Conservation (phyloP, 371 early-diverging fungal species). For the Choanephora cucurbitarum region DNA sequence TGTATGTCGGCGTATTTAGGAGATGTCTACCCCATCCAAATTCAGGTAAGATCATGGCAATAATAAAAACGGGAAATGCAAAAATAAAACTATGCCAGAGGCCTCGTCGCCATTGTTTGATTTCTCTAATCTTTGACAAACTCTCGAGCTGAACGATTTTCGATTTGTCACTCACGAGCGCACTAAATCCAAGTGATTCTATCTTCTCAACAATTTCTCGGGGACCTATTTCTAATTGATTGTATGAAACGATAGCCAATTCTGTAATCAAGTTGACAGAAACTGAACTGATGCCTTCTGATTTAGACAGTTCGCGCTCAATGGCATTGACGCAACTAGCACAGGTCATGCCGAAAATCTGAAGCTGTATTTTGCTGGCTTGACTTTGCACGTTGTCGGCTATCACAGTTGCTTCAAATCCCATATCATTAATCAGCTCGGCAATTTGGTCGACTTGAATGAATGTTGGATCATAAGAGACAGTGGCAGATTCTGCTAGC, state of each 20-base stretch:
- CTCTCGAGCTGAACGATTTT: conserved; percentile 87
- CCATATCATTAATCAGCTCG: conserved; percentile 71
- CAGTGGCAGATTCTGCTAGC: conserved; percentile 76
- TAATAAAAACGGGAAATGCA: conserved; percentile 81
- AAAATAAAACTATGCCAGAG: conserved; percentile 66
- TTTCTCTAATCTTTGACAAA: conserved; percentile 84
- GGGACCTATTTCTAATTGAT: conserved; percentile 64
- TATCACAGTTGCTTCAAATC: conserved; percentile 76
- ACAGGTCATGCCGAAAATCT: conserved; percentile 93
- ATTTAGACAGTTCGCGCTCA: conserved; percentile 62
- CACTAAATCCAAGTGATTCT: conserved; percentile 86
- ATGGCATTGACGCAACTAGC: conserved; percentile 79
- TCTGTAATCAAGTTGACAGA: conserved; percentile 80
- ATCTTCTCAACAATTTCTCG: conserved; percentile 81
- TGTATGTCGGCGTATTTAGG: conserved; percentile 45
- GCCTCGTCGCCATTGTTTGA: conserved; percentile 76
- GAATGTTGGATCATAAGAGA: conserved; percentile 3
- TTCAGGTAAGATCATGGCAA: conserved; percentile 85
- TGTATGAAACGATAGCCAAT: conserved; percentile 69
- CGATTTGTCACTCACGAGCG: conserved; percentile 62
- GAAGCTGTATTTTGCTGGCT: conserved; percentile 57
- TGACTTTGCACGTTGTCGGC: conserved; percentile 8
- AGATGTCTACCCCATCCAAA: conserved; percentile 46
- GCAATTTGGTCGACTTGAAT: conserved; percentile 44
- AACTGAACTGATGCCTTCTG: conserved; percentile 66